Conservation (phyloP, 2,329 filamentous ascomycete species). For the Verruconis gallopava region DNA sequence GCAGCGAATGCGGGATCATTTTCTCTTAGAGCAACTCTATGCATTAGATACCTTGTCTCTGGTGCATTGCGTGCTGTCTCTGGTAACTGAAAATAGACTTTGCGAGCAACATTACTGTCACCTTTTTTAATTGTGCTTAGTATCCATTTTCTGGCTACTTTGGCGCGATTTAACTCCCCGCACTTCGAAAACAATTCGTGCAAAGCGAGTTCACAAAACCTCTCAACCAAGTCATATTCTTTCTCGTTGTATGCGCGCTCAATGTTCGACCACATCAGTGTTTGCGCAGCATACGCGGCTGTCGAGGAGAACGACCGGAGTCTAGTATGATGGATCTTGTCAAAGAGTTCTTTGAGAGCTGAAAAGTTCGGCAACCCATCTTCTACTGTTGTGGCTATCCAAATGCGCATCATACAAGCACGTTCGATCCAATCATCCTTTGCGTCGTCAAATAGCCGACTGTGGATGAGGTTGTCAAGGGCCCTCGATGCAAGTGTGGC, state of each 20-base stretch:
- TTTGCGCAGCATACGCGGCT: constrained; percentile 55
- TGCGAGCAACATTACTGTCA: constrained; percentile 40
- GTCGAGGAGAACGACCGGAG: constrained; percentile 40
- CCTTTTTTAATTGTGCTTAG: constrained; percentile 39
- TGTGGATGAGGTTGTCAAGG: constrained; percentile 51
- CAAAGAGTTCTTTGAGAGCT: constrained; percentile 22
- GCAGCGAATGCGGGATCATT: constrained; percentile 45
- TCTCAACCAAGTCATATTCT: constrained; percentile 42
- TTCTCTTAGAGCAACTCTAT: constrained; percentile 53
- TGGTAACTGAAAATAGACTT: constrained; percentile 47
- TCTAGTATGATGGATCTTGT: constrained; percentile 33
- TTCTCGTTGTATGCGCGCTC: constrained; percentile 44
- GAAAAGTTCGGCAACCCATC: constrained; percentile 25
- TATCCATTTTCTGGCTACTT: constrained; percentile 46
- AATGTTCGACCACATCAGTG: constrained; percentile 68
- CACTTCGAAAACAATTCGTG: constrained; percentile 53
- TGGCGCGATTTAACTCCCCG: constrained; percentile 53
- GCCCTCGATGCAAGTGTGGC: constrained; percentile 28
- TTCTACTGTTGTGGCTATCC: constrained; percentile 41
- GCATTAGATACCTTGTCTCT: constrained; percentile 60
- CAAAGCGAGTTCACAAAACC: constrained; percentile 60
- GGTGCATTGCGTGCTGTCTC: constrained; percentile 44
- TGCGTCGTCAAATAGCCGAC: constrained; percentile 39
- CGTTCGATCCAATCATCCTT: constrained; percentile 54
- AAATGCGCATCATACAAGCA: constrained; percentile 52